Conservation (phyloP, 1,284 basidiomycete species). For the Trichosporon inkin region DNA sequence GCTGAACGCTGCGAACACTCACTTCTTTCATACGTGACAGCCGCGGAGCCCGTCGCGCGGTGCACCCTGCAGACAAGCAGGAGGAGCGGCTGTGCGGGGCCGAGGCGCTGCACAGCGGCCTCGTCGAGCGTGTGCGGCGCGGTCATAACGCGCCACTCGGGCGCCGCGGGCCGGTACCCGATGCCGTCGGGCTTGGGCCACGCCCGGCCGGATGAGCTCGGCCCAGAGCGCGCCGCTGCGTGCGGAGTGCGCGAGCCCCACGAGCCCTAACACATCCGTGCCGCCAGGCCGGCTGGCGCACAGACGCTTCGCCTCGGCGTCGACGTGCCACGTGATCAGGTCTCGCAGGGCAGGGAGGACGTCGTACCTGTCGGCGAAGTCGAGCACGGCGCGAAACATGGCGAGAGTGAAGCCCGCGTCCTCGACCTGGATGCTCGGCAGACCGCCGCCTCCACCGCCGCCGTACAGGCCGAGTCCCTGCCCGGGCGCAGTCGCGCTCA, state of each 20-base stretch:
- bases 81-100: neutral
- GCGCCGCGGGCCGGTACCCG: neutral
- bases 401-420: neutral
- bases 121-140: neutral
- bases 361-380: neutral
- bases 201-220: neutral
- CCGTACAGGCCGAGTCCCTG: neutral
- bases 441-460: no score
- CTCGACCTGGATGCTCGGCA: conserved; percentile 3
- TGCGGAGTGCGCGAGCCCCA: neutral
- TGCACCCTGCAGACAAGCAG: neutral
- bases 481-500: neutral
- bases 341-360: neutral
- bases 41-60: neutral
- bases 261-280: neutral
- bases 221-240: neutral
- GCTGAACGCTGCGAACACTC: neutral
- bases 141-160: neutral
- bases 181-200: conserved; percentile 5
- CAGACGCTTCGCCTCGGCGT: neutral
- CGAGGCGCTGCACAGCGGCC: neutral
- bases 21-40: neutral
- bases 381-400: neutral
- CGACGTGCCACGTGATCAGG: neutral
- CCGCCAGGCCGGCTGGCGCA: neutral